Conservation (phyloP, 2,329 filamentous ascomycete genomes). For the Calonectria multiphialidica region DNA sequence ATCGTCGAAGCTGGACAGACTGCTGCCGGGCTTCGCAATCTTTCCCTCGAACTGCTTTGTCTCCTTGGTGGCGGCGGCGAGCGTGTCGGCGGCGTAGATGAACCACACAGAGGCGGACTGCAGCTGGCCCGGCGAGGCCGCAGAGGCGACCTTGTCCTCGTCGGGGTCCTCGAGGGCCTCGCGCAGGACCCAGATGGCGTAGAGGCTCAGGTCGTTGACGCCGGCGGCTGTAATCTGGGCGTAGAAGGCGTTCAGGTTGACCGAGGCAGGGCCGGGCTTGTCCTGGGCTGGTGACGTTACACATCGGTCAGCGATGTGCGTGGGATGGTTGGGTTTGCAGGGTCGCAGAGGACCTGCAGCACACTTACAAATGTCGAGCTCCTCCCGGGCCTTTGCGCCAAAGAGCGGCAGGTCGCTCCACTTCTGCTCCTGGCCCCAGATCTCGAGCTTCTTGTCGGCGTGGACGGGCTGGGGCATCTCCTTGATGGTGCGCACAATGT, state of each 20-base stretch:
- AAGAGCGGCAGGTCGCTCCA: conserved; percentile 37
- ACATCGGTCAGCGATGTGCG: neutral
- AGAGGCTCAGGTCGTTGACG: conserved; percentile 30
- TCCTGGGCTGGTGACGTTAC: conserved; percentile 21
- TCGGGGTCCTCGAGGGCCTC: conserved; percentile 32
- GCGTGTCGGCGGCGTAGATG: conserved; percentile 15
- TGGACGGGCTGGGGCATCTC: conserved; percentile 21
- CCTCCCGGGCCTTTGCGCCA: conserved; percentile 28
- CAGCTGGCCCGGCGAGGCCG: neutral
- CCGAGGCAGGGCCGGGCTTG: conserved; percentile 10
- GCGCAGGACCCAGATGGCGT: conserved; percentile 33
- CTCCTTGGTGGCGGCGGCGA: neutral
- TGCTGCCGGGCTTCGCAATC: conserved; percentile 27
- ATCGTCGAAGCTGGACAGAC: conserved; percentile 4
- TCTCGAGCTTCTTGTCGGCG: conserved; percentile 23
- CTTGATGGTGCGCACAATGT: conserved; percentile 35
- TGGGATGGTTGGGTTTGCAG: no score
- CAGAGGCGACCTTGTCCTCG: conserved; percentile 3
- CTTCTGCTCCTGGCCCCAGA: conserved; percentile 32
- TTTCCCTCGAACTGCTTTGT: conserved; percentile 36
- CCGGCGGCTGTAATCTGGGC: conserved; percentile 27
- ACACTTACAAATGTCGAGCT: conserved; percentile 29
- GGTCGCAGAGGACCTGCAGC: rapidly evolving
- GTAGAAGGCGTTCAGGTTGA: conserved; percentile 35
- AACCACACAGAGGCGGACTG: conserved; percentile 30